These are phyloP conservation scores for Lachancea meyersii DNA, from an alignment of 805 yeast genomes.

Conservation along the genomic window DNA sequence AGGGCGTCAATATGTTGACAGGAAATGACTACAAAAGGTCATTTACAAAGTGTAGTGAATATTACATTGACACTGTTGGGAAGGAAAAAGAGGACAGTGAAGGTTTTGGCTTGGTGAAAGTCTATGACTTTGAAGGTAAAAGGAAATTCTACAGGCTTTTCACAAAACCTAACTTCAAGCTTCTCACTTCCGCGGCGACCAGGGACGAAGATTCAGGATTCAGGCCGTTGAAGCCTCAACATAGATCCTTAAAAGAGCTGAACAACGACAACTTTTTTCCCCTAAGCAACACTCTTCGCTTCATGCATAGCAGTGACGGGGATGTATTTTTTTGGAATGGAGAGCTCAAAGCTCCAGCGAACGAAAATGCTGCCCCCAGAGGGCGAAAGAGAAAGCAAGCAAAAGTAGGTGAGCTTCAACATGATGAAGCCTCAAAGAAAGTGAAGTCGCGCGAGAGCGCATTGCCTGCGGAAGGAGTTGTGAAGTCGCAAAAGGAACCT, in stretches of 20 bases:
- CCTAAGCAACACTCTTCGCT: conserved; percentile 26
- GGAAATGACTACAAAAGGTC: conserved; percentile 53
- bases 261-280: conserved; percentile 25
- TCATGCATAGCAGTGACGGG: conserved; percentile 14
- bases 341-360: conserved; percentile 19
- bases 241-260: conserved; percentile 15
- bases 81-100: conserved; percentile 27
- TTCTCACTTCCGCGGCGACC: conserved; percentile 12
- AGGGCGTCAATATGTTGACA: conserved; percentile 41
- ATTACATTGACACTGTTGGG: conserved; percentile 38
- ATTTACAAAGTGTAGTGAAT: conserved; percentile 46
- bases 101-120: conserved; percentile 44
- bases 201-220: not conserved
- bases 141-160: conserved; percentile 64
- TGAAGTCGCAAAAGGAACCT: too few species aligned
- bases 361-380: conserved; percentile 11
- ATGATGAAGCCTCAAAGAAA: not conserved
- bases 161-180: conserved; percentile 38
- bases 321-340: conserved; percentile 33
- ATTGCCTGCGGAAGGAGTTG: too few species aligned
- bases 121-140: conserved; percentile 69
- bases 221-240: conserved; percentile 7
- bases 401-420: not conserved
- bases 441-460: conserved; percentile 17
- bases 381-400: conserved; percentile 10